These are phyloP conservation scores for Rubus idaeus DNA, from an alignment of 306 rosid species.

Conservation along the genomic window DNA sequence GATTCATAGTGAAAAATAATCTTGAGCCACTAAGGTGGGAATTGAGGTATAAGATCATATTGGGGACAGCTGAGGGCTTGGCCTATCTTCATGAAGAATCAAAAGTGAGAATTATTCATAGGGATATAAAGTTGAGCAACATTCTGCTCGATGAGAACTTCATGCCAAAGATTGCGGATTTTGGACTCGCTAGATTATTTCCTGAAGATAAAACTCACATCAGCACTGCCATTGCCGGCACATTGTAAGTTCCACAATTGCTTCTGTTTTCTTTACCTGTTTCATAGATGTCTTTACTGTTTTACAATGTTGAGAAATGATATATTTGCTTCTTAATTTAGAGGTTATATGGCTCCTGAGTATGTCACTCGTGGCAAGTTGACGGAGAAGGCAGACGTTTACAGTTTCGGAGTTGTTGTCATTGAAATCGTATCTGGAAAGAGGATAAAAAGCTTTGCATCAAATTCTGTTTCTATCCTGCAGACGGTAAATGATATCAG, in stretches of 20 bases:
- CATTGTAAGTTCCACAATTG: conserved; percentile 27
- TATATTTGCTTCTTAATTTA: conserved; percentile 8
- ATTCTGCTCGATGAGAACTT: conserved; percentile 53
- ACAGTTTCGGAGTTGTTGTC: conserved; percentile 66
- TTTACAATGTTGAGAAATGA: neutral
- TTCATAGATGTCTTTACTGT: neutral
- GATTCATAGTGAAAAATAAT: conserved; percentile 21
- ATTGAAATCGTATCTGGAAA: conserved; percentile 62
- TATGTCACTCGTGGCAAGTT: conserved; percentile 59
- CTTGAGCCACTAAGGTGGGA: conserved; percentile 34
- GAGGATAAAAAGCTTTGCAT: conserved; percentile 35
- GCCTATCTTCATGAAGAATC: conserved; percentile 68
- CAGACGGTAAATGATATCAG: conserved; percentile 29
- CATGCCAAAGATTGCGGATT: conserved; percentile 65
- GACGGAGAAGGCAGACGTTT: conserved; percentile 72
- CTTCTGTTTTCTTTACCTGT: neutral
- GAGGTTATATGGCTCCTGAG: conserved; percentile 90
- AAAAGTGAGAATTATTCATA: conserved; percentile 56
- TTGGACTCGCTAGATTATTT: conserved; percentile 73
- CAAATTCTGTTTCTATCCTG: conserved; percentile 33
- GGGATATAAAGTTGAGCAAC: conserved; percentile 66
- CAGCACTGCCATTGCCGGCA: conserved; percentile 47
- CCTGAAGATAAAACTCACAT: conserved; percentile 44
- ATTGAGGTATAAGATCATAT: conserved; percentile 31
- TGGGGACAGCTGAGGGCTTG: conserved; percentile 65